Evolutionary conservation across 371 early-diverging fungal genomes (phyloP), one percentile per base, ranked within the genome.

Genomic region (Rhizopus arrhizus): DNA sequence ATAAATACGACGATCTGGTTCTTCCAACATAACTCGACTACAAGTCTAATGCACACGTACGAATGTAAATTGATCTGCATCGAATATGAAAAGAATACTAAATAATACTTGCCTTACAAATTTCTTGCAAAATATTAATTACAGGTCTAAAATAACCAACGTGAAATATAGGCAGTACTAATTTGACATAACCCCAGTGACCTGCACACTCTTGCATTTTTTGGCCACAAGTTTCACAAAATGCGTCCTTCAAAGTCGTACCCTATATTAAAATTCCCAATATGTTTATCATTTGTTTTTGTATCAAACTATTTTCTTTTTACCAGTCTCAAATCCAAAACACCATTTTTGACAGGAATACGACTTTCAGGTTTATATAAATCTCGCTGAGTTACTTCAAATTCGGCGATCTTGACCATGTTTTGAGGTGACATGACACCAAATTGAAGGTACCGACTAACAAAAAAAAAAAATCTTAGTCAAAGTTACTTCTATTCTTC

Each of bases 131-230:
- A 61, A 99, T 93, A 42, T 85, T 86, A 36, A 94, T 85, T 38
- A 90, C 92, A 33, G 90, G 83, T 77, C 95, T 91, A 68, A 99
- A 97, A 69, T 95, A 97, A 53, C 99, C 99, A 71, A 95, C 91
- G 69, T 99, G 99, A 72, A 97, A 99, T 12, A 99, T 96, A 4
- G 99, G 99, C 41, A 99, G 82, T 32, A 89, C 89, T 7, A 99
- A 85, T 49, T 93, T 90, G 36, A 99, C 84, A 70, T 95, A 91
- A 29, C 99, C 99, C 85, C 93, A 99, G 78, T 99, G 99, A 35
- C 99, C 99, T 46, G 93, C 89, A 78, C 99, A 99, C 53, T 96
- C 95, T 65, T 89, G 82, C 73, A 96, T 81, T 53, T 80, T 83
- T 69, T 92, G 87, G 9, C 90, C 91, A 74, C 99, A 99, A 4